A percentile compares a stretch with the other conserved stretches of the same genome.
phyloP scores from a whole-genome alignment of 768 basidiomycete genomes.

The Tubosaeta sp. region DNA sequence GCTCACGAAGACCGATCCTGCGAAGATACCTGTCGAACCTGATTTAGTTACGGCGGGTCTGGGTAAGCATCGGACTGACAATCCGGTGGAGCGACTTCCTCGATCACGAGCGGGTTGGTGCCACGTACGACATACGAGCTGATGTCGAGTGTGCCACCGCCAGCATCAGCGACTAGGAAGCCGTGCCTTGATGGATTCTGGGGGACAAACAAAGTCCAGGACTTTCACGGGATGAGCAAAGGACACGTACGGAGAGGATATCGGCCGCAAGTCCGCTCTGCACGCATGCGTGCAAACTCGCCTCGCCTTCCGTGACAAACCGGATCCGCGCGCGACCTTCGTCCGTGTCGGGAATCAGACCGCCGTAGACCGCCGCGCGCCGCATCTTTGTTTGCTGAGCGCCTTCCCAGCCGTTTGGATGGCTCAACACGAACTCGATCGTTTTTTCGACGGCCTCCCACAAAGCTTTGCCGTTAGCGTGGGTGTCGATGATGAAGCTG shows the following conservation, averaged over 20 bases:
- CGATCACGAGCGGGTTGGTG: conserved; percentile 67
- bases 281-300: conserved; percentile 78
- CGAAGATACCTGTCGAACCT: conserved; percentile 59
- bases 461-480: conserved; percentile 65
- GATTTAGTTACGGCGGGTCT: conserved; percentile 2
- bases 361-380: conserved; percentile 64
- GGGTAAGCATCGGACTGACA: conserved; percentile 40
- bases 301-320: conserved; percentile 82
- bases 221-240: not conserved
- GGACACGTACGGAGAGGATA: conserved; percentile 58
- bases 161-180: conserved; percentile 77
- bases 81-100: conserved; percentile 80
- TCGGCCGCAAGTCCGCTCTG: conserved; percentile 74
- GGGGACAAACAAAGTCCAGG: conserved; percentile 3
- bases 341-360: conserved; percentile 71
- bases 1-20: conserved; percentile 80
- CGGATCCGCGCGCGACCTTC: conserved; percentile 68
- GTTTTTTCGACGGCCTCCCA: conserved; percentile 70
- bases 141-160: conserved; percentile 78
- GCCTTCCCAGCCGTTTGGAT: conserved; percentile 82
- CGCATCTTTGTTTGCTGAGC: conserved; percentile 76
- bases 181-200: conserved; percentile 74
- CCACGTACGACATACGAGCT: conserved; percentile 74
- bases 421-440: conserved; percentile 71
- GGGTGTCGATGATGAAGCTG: conserved; percentile 76